phyloP scores from a whole-genome alignment of 2,329 filamentous ascomycete genomes.

The Pseudogymnoascus sp. region DNA sequence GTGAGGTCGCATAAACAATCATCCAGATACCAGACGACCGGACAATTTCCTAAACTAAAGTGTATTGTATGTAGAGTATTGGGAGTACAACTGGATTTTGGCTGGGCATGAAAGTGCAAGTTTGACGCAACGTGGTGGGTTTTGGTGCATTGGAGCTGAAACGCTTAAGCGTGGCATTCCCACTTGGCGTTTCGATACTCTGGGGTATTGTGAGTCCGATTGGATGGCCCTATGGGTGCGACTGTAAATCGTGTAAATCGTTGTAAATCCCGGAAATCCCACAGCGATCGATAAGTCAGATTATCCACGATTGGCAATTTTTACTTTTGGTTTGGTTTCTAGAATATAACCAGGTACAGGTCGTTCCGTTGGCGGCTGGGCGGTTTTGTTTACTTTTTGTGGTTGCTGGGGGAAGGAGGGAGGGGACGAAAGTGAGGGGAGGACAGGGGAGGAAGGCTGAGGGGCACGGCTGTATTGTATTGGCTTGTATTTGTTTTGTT shows the following conservation, averaged over 20 bases:
- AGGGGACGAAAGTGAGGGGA: too few species aligned
- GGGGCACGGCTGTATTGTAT: neutral
- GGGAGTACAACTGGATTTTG: neutral
- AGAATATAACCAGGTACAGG: neutral
- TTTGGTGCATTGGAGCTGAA: constrained; percentile 1
- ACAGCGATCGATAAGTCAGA: neutral
- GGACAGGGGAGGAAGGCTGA: neutral
- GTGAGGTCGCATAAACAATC: neutral
- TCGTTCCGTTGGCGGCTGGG: neutral
- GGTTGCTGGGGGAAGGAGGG: neutral
- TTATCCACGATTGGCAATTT: neutral
- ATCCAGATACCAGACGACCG: neutral
- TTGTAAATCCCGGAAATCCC: neutral
- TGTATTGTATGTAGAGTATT: neutral
- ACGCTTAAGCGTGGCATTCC: constrained; percentile 5
- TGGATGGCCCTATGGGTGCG: constrained; percentile 12
- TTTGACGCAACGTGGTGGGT: constrained; percentile 1
- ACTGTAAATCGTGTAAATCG: neutral
- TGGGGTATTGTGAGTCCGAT: constrained; percentile 22
- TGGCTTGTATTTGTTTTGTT: too few species aligned
- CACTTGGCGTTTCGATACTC: constrained; percentile 22
- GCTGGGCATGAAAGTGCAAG: neutral
- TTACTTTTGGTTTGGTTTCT: neutral
- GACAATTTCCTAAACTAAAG: neutral
- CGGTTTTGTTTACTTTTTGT: neutral